These are phyloP conservation scores for Wickerhamiella dianesei DNA, from an alignment of 805 yeast species.

Conservation along the genomic window DNA sequence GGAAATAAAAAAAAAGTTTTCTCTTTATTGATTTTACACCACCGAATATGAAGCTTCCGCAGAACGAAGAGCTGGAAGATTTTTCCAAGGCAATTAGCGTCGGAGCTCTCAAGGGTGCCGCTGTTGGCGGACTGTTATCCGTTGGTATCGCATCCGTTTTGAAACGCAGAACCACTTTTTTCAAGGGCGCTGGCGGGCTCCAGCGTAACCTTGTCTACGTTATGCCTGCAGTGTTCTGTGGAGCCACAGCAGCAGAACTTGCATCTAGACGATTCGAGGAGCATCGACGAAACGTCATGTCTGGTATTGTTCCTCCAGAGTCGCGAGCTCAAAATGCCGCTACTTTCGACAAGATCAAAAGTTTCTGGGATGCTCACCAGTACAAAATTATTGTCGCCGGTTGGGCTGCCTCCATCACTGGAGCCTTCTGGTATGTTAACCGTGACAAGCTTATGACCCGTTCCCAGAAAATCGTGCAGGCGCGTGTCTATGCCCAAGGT, in stretches of 20 bases:
- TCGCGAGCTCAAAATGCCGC: background rate
- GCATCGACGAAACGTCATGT: slow-evolving; percentile 30
- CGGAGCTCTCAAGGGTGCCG: slow-evolving; percentile 48
- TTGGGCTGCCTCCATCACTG: slow-evolving; percentile 74
- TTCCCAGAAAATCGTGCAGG: slow-evolving; percentile 74
- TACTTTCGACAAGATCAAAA: slow-evolving; percentile 1
- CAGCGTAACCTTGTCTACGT: slow-evolving; percentile 46
- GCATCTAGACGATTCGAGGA: slow-evolving; percentile 55
- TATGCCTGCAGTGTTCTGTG: slow-evolving; percentile 48
- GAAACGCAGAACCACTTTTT: slow-evolving; percentile 28
- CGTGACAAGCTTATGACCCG: slow-evolving; percentile 60
- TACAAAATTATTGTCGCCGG: slow-evolving; percentile 45
- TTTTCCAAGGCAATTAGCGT: slow-evolving; percentile 42
- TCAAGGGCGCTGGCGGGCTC: slow-evolving; percentile 16
- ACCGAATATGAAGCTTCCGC: slow-evolving; percentile 3
- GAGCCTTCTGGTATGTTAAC: slow-evolving; percentile 64
- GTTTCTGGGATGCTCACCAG: slow-evolving; percentile 13
- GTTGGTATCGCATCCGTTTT: slow-evolving; percentile 34
- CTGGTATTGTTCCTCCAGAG: background rate
- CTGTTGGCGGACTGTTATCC: slow-evolving; percentile 43
- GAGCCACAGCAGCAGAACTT: slow-evolving; percentile 55
- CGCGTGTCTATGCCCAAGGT: slow-evolving; percentile 87
- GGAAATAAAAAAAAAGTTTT: too few species aligned
- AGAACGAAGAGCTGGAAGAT: slow-evolving; percentile 44
- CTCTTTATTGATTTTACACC: too few species aligned